Evolutionary conservation across 1,284 basidiomycete species (phyloP).

Genomic region (Acaromyces ingoldii): DNA sequence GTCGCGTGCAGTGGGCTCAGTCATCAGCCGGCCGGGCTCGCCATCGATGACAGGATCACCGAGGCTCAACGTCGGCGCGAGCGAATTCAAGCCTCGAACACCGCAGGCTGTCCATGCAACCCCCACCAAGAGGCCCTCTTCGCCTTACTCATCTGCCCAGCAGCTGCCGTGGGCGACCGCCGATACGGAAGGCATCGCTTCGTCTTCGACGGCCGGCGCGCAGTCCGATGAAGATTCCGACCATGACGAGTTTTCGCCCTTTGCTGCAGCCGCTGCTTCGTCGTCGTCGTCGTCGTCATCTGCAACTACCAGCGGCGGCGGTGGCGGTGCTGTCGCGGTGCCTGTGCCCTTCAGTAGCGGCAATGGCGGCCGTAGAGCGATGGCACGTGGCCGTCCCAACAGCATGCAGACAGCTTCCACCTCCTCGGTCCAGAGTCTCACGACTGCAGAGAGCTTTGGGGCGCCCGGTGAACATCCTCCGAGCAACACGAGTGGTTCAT

Average conservation of each 20-base stretch:
- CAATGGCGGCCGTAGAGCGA: too few relatives aligned
- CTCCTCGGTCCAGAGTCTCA: neutral
- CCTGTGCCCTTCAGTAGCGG: too few relatives aligned
- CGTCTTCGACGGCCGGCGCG: neutral
- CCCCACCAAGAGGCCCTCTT: neutral
- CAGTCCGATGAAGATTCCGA: conserved; percentile 54
- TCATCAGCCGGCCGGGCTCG: too few relatives aligned
- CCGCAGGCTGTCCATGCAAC: neutral
- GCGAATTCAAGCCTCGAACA: conserved; percentile 37
- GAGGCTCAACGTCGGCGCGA: conserved; percentile 40
- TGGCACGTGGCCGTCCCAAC: too few relatives aligned
- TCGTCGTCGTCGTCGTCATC: conserved; percentile 6
- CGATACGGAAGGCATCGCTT: neutral
- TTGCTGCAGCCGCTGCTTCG: conserved; percentile 32
- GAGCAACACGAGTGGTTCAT: neutral
- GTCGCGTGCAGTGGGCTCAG: too few relatives aligned
- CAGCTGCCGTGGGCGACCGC: neutral
- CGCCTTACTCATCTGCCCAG: too few relatives aligned
- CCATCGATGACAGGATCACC: conserved; percentile 27
- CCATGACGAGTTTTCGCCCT: conserved; percentile 60
- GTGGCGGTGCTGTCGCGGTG: too few relatives aligned
- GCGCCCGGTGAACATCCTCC: too few relatives aligned
- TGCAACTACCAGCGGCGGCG: neutral
- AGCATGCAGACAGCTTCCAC: too few relatives aligned
- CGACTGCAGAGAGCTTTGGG: conserved; percentile 5